Conservation (phyloP, 2,329 filamentous ascomycete genomes). For the Ophiocordyceps unilateralis region DNA sequence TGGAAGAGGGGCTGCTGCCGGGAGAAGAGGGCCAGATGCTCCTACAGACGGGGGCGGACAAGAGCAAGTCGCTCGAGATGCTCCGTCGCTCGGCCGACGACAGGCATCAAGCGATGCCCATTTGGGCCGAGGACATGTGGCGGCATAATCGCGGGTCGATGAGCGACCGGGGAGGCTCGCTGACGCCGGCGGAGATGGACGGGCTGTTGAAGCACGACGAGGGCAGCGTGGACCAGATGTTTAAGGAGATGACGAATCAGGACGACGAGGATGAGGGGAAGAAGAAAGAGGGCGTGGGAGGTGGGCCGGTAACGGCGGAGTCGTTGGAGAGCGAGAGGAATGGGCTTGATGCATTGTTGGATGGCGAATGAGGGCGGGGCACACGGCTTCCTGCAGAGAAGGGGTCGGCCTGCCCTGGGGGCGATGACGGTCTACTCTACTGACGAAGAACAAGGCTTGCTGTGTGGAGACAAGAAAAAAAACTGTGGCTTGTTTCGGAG, state of each 20-base stretch:
- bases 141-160: conserved; percentile 14
- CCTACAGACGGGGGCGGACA: conserved; percentile 26
- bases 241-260: conserved; percentile 36
- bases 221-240: conserved; percentile 35
- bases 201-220: conserved; percentile 21
- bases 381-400: background rate
- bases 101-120: conserved; percentile 29
- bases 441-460: too few relatives aligned
- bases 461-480: background rate
- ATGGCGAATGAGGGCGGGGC: conserved; percentile 19
- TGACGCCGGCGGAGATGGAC: conserved; percentile 12
- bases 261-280: conserved; percentile 28
- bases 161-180: conserved; percentile 8
- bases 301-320: conserved; percentile 21
- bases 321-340: conserved; percentile 28
- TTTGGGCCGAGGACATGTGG: conserved; percentile 35
- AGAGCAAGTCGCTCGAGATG: conserved; percentile 34
- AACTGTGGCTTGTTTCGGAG: background rate
- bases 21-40: conserved; percentile 28
- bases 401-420: background rate
- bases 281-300: conserved; percentile 12
- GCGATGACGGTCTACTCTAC: too few relatives aligned
- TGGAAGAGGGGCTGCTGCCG: conserved; percentile 33
- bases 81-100: conserved; percentile 31
- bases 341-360: conserved; percentile 26